Conservation (phyloP, 345 rosid species). For the Nephelium lappaceum region DNA sequence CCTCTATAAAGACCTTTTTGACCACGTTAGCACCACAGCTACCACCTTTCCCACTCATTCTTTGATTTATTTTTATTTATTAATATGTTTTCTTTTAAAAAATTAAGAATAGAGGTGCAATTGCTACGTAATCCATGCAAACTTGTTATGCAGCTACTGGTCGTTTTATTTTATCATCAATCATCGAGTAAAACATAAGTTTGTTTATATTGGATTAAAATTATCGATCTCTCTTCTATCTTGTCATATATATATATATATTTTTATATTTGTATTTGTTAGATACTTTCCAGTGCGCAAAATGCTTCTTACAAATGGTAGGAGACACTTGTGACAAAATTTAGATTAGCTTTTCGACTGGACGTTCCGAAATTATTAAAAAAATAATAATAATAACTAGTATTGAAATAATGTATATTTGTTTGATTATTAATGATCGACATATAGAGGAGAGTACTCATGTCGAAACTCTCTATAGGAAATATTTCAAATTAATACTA, state of each 20-base stretch:
- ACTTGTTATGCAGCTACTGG: conserved; percentile 37
- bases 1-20: conserved; percentile 34
- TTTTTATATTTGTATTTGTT: too few species aligned
- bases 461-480: too few species aligned
- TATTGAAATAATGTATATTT: too few species aligned
- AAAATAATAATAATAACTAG: too few species aligned
- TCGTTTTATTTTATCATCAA: conserved; percentile 5
- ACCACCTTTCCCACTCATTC: conserved; percentile 35
- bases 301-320: neutral
- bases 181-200: too few species aligned
- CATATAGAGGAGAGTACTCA: too few species aligned
- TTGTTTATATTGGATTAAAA: neutral
- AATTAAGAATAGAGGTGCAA: conserved; percentile 1
- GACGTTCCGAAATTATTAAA: too few species aligned
- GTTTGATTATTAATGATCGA: too few species aligned
- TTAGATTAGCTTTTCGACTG: too few species aligned
- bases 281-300: neutral
- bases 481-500: neutral
- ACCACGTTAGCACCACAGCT: conserved; percentile 50
- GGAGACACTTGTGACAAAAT: neutral
- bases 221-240: neutral
- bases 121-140: conserved; percentile 40
- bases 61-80: conserved; percentile 8
- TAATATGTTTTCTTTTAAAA: neutral
- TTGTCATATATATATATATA: neutral